Conservation (phyloP, 2,329 filamentous ascomycete species). For the Xylaria multiplex region DNA sequence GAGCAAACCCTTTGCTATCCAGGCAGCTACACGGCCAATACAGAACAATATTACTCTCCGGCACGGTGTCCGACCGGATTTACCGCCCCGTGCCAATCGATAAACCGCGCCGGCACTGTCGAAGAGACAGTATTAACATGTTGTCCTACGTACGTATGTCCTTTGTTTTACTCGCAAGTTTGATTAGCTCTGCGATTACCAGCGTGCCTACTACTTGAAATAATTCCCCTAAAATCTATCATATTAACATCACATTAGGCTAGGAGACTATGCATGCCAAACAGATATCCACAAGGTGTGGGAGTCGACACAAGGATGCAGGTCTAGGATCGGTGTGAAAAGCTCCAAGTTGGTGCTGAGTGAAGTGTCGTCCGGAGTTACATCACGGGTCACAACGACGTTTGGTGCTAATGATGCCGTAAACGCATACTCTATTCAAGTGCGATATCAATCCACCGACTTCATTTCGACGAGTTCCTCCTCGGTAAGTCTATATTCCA, state of each 20-base stretch:
- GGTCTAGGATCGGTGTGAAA: neutral
- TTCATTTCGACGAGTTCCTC: conserved; percentile 6
- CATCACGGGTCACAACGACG: neutral
- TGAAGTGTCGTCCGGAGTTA: conserved; percentile 1
- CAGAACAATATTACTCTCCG: conserved; percentile 22
- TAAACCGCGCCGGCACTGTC: conserved; percentile 15
- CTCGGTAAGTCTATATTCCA: neutral
- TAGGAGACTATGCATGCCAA: conserved; percentile 16
- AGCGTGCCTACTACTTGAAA: too few species aligned
- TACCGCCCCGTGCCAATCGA: conserved; percentile 7
- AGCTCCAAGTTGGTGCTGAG: neutral
- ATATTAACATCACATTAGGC: neutral
- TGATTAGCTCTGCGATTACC: neutral
- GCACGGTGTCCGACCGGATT: conserved; percentile 10
- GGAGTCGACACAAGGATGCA: conserved; percentile 19
- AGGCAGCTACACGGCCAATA: conserved; percentile 3
- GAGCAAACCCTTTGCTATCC: conserved; percentile 13
- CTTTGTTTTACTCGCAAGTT: neutral
- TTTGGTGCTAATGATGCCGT: neutral
- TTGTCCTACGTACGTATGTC: conserved; percentile 17
- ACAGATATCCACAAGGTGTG: neutral
- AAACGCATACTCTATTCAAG: conserved; percentile 25
- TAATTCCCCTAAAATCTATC: neutral
- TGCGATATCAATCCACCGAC: conserved; percentile 23
- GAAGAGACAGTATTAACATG: conserved; percentile 24